A percentile compares a stretch with the other conserved stretches of the same genome.
These are phyloP conservation scores for Nannizzia gypsea DNA, from an alignment of 2,329 filamentous ascomycete species.

Conservation along the genomic window DNA sequence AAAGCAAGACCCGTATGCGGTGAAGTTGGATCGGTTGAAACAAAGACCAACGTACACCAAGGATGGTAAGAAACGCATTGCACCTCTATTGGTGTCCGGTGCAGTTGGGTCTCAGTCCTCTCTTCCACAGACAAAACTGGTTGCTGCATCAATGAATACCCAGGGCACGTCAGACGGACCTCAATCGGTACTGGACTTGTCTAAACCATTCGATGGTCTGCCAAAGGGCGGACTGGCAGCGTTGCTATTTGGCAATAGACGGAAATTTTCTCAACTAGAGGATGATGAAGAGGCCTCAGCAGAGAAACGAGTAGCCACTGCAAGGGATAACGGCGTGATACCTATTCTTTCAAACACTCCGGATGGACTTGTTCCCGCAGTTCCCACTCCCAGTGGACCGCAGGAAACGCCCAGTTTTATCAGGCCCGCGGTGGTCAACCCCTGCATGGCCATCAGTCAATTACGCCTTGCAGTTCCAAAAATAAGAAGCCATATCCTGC, in stretches of 20 bases:
- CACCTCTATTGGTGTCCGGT: slow-evolving; percentile 79
- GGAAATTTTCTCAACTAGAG: slow-evolving; percentile 63
- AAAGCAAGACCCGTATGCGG: slow-evolving; percentile 42
- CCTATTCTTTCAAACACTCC: slow-evolving; percentile 64
- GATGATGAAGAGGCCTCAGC: slow-evolving; percentile 57
- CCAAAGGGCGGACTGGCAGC: slow-evolving; percentile 78
- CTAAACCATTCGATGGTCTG: slow-evolving; percentile 84
- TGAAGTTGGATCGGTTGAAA: slow-evolving; percentile 60
- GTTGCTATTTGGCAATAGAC: slow-evolving; percentile 84
- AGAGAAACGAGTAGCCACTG: slow-evolving; percentile 47
- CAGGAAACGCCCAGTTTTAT: slow-evolving; percentile 69
- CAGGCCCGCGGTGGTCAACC: slow-evolving; percentile 75
- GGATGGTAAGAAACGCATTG: slow-evolving; percentile 92
- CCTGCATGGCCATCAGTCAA: slow-evolving; percentile 68
- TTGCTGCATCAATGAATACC: slow-evolving; percentile 59
- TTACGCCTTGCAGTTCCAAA: slow-evolving; percentile 78
- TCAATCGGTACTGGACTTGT: slow-evolving; percentile 75
- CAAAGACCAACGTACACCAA: slow-evolving; percentile 89
- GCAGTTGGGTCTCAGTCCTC: slow-evolving; percentile 80
- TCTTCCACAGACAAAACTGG: slow-evolving; percentile 74
- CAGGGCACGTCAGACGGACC: slow-evolving; percentile 57
- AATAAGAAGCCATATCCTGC: slow-evolving; percentile 67
- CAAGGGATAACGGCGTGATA: slow-evolving; percentile 54
- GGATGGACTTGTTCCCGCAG: slow-evolving; percentile 66
- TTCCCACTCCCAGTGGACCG: slow-evolving; percentile 43